Conservation (phyloP, 176 grass and related monocot species). For the Musa acuminata region DNA sequence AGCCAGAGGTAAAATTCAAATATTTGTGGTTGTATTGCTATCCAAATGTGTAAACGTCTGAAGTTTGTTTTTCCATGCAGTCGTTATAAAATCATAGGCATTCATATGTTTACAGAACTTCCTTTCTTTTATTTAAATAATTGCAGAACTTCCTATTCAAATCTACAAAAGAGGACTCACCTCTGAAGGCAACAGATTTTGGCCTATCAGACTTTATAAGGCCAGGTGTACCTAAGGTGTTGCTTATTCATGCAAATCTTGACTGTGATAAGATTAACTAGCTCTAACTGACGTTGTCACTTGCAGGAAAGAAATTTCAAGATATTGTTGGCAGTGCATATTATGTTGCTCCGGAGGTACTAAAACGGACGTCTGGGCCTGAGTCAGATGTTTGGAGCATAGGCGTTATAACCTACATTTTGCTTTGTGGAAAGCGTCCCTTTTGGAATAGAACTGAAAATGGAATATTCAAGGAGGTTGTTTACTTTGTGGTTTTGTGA, state of each 20-base stretch:
- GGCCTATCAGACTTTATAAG: constrained; percentile 94
- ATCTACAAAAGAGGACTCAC: constrained; percentile 61
- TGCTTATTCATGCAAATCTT: not conserved
- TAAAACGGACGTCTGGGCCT: constrained; percentile 75
- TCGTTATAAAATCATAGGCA: not conserved
- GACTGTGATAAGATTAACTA: not conserved
- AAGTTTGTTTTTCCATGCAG: not conserved
- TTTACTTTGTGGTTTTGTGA: not conserved
- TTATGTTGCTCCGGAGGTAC: constrained; percentile 91
- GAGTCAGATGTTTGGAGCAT: constrained; percentile 97
- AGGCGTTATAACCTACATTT: constrained; percentile 95
- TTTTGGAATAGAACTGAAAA: constrained; percentile 99
- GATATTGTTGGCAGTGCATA: constrained; percentile 95
- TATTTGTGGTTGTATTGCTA: not conserved
- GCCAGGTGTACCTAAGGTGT: constrained; percentile 46
- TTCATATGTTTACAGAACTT: not conserved
- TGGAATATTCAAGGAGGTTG: constrained; percentile 95
- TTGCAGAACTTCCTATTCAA: constrained; percentile 95
- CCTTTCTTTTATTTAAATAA: constrained; percentile 2
- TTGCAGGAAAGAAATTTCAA: constrained; percentile 65
- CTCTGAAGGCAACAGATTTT: constrained; percentile 96
- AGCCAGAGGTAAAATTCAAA: constrained; percentile 62
- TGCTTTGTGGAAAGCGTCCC: constrained; percentile 75
- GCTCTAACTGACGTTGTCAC: not conserved
- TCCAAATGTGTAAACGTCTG: not conserved